Evolutionary conservation across 164 flowering plant species (phyloP), one percentile per base, ranked within the genome.

Genomic region (Stephania japonica): DNA sequence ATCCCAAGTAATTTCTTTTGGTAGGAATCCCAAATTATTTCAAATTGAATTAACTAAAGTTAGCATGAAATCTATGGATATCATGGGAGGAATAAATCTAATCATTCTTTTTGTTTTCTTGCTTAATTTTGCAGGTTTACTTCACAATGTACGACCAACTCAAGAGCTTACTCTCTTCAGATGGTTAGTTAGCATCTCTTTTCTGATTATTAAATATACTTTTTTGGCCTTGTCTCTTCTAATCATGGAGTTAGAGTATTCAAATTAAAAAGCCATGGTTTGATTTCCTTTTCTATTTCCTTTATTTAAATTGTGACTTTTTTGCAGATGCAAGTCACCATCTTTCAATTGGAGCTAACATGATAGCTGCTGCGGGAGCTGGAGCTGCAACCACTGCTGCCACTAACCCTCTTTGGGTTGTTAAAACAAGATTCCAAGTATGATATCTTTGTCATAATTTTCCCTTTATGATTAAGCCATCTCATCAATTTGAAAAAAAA

Each of bases 401-500:
- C 41, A 95, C 94, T 72, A 93, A 93, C 83, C 99, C 99, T 80
- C 92, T 95, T 70, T 95, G 99, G 99, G 99, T 95, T 75, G 99
- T 95, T 49, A 95, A 95, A 85, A 95, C 99, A 42, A 89, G 99
- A 83, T 84, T 95, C 78, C 99, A 93, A 75, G 99, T 93, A 75
- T 70, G 91, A 38, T 6, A 27, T 47, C 18, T 11, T 7, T 63
- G 24, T 21, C 6, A 65, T 72, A 42, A 42, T 23, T 43, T 38
- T 26, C 11, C 18, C 65, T 21, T 72, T 41, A 24, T 32, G 3
- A 32, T 32, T 32, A 32, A 32, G 38, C 71, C 26, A 23, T 43
- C 10, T 7, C 6, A 14, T 42, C 13, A 19, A 21, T n/a, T n/a
- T 68, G 16, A 16, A 47, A 47, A 47, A 47, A 47, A 12, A 11